Evolutionary conservation across 2,329 filamentous ascomycete species (phyloP).

Genomic region (Scedosporium aurantiacum): DNA sequence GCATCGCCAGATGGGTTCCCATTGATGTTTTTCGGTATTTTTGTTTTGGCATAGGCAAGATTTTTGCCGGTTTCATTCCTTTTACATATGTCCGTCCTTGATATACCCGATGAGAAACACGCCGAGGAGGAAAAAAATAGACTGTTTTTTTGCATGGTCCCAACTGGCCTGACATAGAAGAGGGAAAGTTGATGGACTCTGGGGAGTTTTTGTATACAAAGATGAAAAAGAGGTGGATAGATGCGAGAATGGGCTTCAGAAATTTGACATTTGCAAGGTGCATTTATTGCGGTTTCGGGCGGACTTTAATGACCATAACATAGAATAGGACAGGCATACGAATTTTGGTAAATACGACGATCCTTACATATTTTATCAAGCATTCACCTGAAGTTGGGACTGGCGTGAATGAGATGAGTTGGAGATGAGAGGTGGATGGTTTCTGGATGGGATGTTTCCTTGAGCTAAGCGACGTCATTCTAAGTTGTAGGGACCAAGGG

Average conservation of each 20-base stretch:
- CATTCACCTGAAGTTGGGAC: not conserved
- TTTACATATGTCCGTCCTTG: slow-evolving; percentile 7
- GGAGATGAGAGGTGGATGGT: not conserved
- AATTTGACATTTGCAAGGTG: not conserved
- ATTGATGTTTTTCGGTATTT: not conserved
- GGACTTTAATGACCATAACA: not conserved
- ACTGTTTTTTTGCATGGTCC: not conserved
- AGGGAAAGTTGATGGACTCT: not conserved
- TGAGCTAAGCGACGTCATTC: too few relatives aligned
- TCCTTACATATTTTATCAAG: not conserved
- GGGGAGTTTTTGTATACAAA: not conserved
- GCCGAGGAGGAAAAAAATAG: not conserved
- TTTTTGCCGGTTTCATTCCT: slow-evolving; percentile 3
- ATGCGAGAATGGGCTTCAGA: not conserved
- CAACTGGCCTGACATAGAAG: not conserved
- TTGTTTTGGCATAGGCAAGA: not conserved
- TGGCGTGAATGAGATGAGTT: not conserved
- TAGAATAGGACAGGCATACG: not conserved
- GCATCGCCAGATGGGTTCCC: not conserved
- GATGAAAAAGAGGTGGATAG: not conserved
- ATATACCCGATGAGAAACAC: not conserved
- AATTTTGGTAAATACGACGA: not conserved
- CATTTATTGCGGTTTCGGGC: not conserved
- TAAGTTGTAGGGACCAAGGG: too few relatives aligned
- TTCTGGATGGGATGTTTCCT: too few relatives aligned